Conservation (phyloP, 768 basidiomycete genomes). For the Phanerodontia chrysosporium region DNA sequence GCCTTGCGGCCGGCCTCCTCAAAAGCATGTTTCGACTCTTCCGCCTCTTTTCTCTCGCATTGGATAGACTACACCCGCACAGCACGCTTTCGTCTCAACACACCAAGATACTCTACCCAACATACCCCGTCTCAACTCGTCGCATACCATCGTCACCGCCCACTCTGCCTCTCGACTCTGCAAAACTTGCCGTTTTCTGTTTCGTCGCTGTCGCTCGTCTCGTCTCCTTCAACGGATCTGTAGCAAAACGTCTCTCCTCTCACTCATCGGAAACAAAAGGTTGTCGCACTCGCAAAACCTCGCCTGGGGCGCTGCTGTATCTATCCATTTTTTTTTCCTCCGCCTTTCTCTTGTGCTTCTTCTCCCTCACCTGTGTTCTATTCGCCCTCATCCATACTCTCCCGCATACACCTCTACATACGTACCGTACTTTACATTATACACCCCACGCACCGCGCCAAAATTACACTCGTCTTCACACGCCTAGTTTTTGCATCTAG, state of each 20-base stretch:
- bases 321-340: background rate
- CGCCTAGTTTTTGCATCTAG: background rate
- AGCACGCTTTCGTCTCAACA: slow-evolving; percentile 1
- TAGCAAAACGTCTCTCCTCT: slow-evolving; percentile 1
- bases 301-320: slow-evolving; percentile 6
- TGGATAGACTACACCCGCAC: background rate
- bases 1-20: background rate
- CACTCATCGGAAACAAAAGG: background rate
- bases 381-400: no score
- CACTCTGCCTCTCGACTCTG: background rate
- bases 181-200: background rate
- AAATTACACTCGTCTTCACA: background rate
- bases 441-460: background rate
- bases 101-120: background rate
- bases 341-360: background rate
- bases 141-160: background rate
- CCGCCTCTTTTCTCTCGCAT: background rate
- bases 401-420: background rate
- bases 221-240: background rate
- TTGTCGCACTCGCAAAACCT: background rate
- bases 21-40: background rate
- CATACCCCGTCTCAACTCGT: background rate
- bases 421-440: slow-evolving; percentile 1
- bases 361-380: background rate
- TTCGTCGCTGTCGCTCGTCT: background rate